Base-by-base conservation (phyloP, 129 eudicot genomes). In the Pittosporum tobira region DNA sequence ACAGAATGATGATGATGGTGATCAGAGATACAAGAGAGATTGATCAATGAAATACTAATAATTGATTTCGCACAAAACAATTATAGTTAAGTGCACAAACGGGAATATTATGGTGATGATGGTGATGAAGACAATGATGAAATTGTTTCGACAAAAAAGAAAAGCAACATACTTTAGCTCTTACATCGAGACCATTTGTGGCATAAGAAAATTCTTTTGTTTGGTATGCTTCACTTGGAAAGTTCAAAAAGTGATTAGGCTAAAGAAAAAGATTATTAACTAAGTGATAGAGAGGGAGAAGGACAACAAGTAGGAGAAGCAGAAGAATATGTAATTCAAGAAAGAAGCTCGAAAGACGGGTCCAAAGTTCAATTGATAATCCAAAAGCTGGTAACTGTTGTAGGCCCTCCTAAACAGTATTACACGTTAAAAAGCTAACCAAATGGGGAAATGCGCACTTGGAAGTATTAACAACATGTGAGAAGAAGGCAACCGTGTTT, bases 101-200 rank as follows among this genome's bases (percentile, higher is more conserved):
- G 44, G 48, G 70, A 57, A 44, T 57, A 55, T 57, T 31, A 21
- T 36, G 52, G 29, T 31, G 73, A 57, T 64, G 71, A 71, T 65
- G 64, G 68, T 47, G 47, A 73, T 59, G 72, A 71, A 40, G 55
- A 77, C 57, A 73, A 74, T 74, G 65, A 75, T 61, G 61, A 74
- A 12, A 49, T 71, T 65, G 76, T 51, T 69, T 37, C 34, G 71
- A 63, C 48, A 71, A 76, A 78, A 72, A 69, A 54, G 50, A 75
- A 71, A 80, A 77, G 75, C 47, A 68, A 65, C 22, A 46, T 59
- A 73, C 82, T 77, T 80, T 71, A 69, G 68, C 67, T 46, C 73
- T 47, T 59, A 58, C 68, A 81, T 66, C 80, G 73, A 75, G 72
- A 71, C 30, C 65, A 47, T 68, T 22, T 37, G 57, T 13, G 48